A percentile compares a stretch with the other conserved stretches of the same genome.
These are phyloP conservation scores for Fusarium setosum DNA, from an alignment of 2,329 filamentous ascomycete species.

Conservation along the genomic window DNA sequence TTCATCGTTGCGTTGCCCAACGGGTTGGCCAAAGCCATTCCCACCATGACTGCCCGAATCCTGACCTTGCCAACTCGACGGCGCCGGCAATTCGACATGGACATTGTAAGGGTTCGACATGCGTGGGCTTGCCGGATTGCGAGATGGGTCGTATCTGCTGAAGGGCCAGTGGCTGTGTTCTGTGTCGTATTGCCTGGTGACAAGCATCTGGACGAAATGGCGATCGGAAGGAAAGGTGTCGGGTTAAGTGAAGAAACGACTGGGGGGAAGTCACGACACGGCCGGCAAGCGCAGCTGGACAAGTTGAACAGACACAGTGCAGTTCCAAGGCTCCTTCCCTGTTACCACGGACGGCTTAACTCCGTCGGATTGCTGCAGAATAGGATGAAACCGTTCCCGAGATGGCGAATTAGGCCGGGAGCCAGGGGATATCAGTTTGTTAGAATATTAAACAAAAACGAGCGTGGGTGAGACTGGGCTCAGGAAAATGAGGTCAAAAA, in stretches of 20 bases:
- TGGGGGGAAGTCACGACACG: slow-evolving; percentile 14
- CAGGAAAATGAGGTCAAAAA: background rate
- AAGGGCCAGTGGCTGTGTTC: slow-evolving; percentile 67
- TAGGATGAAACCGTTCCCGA: slow-evolving; percentile 32
- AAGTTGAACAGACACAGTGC: slow-evolving; percentile 37
- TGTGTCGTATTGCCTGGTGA: slow-evolving; percentile 64
- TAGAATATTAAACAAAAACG: slow-evolving; percentile 21
- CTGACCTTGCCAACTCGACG: slow-evolving; percentile 68
- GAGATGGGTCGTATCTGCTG: slow-evolving; percentile 62
- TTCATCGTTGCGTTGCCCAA: slow-evolving; percentile 53
- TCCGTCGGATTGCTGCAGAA: slow-evolving; percentile 30
- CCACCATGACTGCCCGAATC: slow-evolving; percentile 62
- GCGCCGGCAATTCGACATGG: slow-evolving; percentile 58
- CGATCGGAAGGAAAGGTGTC: slow-evolving; percentile 9
- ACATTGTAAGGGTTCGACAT: slow-evolving; percentile 68
- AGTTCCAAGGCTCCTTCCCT: slow-evolving; percentile 23
- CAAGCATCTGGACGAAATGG: slow-evolving; percentile 55
- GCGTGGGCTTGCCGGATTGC: slow-evolving; percentile 61
- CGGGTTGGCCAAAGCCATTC: slow-evolving; percentile 57
- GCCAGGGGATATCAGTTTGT: slow-evolving; percentile 17
- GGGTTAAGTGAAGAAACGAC: slow-evolving; percentile 22
- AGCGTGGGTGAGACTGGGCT: slow-evolving; percentile 16
- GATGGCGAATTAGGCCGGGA: slow-evolving; percentile 18
- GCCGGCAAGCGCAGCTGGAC: slow-evolving; percentile 11
- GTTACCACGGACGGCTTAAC: slow-evolving; percentile 18